A percentile compares a stretch with the other conserved stretches of the same genome.
Evolutionary conservation across 1,284 basidiomycete species (phyloP).

Genomic region (Cutaneotrichosporon mucoides): DNA sequence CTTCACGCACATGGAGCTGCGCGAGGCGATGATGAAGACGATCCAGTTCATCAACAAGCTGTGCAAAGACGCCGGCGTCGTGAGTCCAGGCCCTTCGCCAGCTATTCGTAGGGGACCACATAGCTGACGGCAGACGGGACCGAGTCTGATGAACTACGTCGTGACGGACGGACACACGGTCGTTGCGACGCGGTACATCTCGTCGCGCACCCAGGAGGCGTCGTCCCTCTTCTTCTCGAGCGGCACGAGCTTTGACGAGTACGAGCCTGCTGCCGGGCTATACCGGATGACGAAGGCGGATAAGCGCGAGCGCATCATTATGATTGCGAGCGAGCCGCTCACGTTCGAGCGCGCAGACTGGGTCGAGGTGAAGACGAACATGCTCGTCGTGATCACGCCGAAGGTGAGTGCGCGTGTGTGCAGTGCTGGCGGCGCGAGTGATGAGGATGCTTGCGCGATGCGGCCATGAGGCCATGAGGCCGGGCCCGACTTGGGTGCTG

Average conservation of each 20-base stretch:
- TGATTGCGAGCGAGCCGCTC: constrained; percentile 87
- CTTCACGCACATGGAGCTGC: constrained; percentile 46
- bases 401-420: constrained; percentile 56
- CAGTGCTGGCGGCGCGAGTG: no score
- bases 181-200: constrained; percentile 91
- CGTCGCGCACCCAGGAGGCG: constrained; percentile 83
- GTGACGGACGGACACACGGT: constrained; percentile 91
- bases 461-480: no score
- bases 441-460: no score
- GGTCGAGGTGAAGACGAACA: constrained; percentile 94
- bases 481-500: no score
- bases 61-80: constrained; percentile 68
- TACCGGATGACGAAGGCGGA: constrained; percentile 95
- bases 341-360: constrained; percentile 69
- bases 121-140: constrained; percentile 52
- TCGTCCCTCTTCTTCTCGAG: constrained; percentile 95
- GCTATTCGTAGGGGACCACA: neutral
- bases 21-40: constrained; percentile 80
- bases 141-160: constrained; percentile 92
- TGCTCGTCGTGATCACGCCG: constrained; percentile 83
- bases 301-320: constrained; percentile 80
- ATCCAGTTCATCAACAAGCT: constrained; percentile 72
- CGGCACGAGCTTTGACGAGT: constrained; percentile 89
- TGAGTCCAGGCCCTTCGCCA: constrained; percentile 32
- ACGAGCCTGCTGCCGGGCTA: constrained; percentile 68